phyloP scores from a whole-genome alignment of 1,139 yeast species.

The Candida pseudoviswanathii region DNA sequence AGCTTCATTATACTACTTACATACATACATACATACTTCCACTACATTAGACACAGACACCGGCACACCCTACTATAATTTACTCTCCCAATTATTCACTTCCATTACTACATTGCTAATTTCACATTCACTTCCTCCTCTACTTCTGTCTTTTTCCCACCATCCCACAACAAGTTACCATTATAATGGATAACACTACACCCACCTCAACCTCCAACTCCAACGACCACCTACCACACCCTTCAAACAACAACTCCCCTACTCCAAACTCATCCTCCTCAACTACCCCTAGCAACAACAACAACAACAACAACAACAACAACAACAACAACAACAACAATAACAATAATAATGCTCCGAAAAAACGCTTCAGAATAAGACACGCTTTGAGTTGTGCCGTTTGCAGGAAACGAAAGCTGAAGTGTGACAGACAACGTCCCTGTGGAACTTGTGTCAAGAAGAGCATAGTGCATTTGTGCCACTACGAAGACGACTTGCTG shows the following conservation, averaged over 20 bases:
- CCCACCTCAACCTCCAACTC: neutral
- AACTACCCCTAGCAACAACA: neutral
- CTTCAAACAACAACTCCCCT: neutral
- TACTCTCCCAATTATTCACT: no score
- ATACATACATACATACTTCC: neutral
- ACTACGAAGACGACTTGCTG: slow-evolving; percentile 40
- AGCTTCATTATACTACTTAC: neutral
- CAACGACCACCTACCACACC: neutral
- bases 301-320: neutral
- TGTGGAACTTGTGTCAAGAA: slow-evolving; percentile 74
- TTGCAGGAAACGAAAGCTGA: slow-evolving; percentile 48
- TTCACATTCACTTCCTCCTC: neutral
- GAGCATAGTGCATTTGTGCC: slow-evolving; percentile 74
- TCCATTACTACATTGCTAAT: no score
- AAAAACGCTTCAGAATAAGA: slow-evolving; percentile 36
- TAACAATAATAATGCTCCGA: slow-evolving; percentile 12
- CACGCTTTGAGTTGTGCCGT: slow-evolving; percentile 50
- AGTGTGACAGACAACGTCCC: slow-evolving; percentile 67
- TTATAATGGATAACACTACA: neutral
- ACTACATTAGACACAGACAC: no score
- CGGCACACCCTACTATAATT: no score
- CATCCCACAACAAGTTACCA: neutral
- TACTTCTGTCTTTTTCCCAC: neutral
- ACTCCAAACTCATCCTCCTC: neutral
- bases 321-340: no score